These are phyloP conservation scores for Tetrahymena elliotti DNA, from an alignment of 73 alveolate genomes.

Conservation along the genomic window DNA sequence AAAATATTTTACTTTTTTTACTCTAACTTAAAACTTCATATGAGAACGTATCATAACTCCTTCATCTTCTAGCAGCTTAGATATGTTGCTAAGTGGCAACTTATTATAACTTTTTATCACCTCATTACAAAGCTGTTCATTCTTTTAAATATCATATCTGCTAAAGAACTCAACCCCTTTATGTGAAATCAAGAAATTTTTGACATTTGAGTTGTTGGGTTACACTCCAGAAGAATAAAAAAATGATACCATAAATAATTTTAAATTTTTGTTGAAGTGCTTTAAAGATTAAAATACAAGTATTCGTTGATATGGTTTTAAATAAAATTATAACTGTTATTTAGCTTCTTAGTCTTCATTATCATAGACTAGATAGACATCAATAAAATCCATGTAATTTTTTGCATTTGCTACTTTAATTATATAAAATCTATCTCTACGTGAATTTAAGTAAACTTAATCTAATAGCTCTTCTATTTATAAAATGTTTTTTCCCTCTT, in stretches of 20 bases:
- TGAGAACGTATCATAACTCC: not conserved
- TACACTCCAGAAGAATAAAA: not conserved
- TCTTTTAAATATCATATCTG: not conserved
- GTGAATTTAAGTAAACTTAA: not conserved
- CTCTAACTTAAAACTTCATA: not conserved
- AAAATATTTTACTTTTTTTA: not conserved
- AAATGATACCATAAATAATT: not conserved
- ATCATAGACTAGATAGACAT: not conserved
- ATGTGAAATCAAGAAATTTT: not conserved
- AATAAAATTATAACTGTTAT: not conserved
- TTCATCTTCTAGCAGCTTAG: not conserved
- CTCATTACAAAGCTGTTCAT: not conserved
- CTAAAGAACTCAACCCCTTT: not conserved
- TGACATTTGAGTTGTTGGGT: not conserved
- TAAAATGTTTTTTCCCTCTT: not conserved
- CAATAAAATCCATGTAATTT: not conserved
- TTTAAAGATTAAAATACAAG: not conserved
- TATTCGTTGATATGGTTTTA: not conserved
- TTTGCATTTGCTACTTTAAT: not conserved
- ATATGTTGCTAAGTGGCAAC: not conserved
- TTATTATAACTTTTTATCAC: not conserved
- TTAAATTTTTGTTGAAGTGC: not conserved
- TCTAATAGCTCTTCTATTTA: not conserved
- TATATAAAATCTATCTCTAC: not conserved
- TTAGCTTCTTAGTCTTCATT: not conserved